These are phyloP conservation scores for Omphalea diandra DNA, from an alignment of 441 rosid species.

Conservation along the genomic window DNA sequence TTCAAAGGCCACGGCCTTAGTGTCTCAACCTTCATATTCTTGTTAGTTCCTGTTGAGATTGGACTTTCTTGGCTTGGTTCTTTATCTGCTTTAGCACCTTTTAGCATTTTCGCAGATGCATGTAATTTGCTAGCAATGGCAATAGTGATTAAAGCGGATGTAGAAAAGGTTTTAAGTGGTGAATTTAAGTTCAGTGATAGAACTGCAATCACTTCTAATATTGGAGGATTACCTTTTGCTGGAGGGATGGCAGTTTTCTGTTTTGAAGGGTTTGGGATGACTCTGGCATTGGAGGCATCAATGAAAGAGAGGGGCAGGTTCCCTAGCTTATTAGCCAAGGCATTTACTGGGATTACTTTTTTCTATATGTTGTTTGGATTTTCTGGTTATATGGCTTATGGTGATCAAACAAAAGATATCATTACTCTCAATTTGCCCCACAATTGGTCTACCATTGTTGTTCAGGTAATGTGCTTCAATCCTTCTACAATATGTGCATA, in stretches of 20 bases:
- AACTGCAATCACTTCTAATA: constrained; percentile 50
- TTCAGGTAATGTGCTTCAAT: constrained; percentile 51
- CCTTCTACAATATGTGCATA: neutral
- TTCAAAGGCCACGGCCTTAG: constrained; percentile 38
- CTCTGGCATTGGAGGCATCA: constrained; percentile 74
- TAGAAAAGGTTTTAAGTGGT: constrained; percentile 49
- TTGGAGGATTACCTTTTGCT: constrained; percentile 82
- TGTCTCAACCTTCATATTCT: constrained; percentile 49
- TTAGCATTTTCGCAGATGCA: constrained; percentile 71
- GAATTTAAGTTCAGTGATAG: constrained; percentile 77
- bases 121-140: constrained; percentile 76
- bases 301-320: constrained; percentile 69
- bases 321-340: constrained; percentile 58
- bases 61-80: constrained; percentile 30
- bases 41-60: constrained; percentile 35
- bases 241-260: constrained; percentile 91
- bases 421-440: constrained; percentile 76
- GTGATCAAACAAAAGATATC: constrained; percentile 75
- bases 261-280: constrained; percentile 95
- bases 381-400: constrained; percentile 92
- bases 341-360: constrained; percentile 59
- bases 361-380: constrained; percentile 70
- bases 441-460: constrained; percentile 65
- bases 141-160: constrained; percentile 70
- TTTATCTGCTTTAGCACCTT: constrained; percentile 72